phyloP scores from a whole-genome alignment of 257 asterid genomes.

The Craterostigma plantagineum region DNA sequence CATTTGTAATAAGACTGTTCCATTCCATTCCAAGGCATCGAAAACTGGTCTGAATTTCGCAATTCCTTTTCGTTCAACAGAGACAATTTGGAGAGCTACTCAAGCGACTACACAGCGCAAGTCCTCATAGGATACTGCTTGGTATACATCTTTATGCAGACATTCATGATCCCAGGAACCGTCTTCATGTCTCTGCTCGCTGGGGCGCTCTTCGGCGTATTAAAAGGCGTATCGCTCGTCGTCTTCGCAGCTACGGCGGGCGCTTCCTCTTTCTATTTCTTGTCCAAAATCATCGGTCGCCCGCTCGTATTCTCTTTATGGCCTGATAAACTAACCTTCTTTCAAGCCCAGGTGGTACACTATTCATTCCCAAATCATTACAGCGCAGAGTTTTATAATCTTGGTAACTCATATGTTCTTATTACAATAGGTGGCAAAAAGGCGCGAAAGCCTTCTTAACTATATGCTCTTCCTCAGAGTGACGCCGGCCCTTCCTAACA shows the following conservation, averaged over 20 bases:
- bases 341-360: conserved; percentile 57
- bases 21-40: no score
- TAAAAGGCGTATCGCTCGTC: conserved; percentile 79
- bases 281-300: conserved; percentile 79
- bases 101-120: conserved; percentile 82
- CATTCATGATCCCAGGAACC: conserved; percentile 96
- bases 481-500: conserved; percentile 90
- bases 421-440: conserved; percentile 44
- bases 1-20: no score
- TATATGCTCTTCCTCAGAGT: conserved; percentile 93
- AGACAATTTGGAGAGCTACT: conserved; percentile 82
- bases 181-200: conserved; percentile 92
- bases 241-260: conserved; percentile 89
- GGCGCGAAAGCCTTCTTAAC: conserved; percentile 56
- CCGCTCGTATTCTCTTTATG: conserved; percentile 79
- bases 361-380: conserved; percentile 2
- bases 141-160: conserved; percentile 94
- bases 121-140: conserved; percentile 82
- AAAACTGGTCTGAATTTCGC: background rate
- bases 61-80: conserved; percentile 17
- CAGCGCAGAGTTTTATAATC: conserved; percentile 3
- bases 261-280: conserved; percentile 85
- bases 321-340: conserved; percentile 87
- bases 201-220: conserved; percentile 79
- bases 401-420: conserved; percentile 7